These are phyloP conservation scores for Flueggea neowawraea DNA, from an alignment of 441 rosid species.

Conservation along the genomic window DNA sequence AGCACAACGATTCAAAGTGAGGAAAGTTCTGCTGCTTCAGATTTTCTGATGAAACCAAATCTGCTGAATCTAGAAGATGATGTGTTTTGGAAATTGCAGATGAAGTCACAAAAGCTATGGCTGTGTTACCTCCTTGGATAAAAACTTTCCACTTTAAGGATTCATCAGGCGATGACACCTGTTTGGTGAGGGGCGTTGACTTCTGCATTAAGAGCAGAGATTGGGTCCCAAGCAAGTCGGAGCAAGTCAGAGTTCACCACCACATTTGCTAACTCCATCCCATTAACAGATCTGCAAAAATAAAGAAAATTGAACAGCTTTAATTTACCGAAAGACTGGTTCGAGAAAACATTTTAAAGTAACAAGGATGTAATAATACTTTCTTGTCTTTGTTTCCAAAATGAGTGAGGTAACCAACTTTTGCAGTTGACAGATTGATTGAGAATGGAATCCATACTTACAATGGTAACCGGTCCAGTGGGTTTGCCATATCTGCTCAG, in stretches of 20 bases:
- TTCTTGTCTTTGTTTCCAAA: too few species aligned
- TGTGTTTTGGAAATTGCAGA: conserved; percentile 1
- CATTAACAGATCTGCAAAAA: conserved; percentile 20
- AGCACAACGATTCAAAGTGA: conserved; percentile 39
- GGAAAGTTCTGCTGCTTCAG: conserved; percentile 11
- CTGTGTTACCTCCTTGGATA: conserved; percentile 4
- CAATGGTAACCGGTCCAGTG: too few species aligned
- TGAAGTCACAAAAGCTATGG: conserved; percentile 45
- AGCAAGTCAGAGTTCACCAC: conserved; percentile 45
- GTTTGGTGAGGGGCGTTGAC: conserved; percentile 24
- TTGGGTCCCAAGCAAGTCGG: conserved; percentile 22
- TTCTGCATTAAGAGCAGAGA: neutral
- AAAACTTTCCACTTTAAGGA: conserved; percentile 17
- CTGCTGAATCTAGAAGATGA: conserved; percentile 17
- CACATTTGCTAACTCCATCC: conserved; percentile 35
- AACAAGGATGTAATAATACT: too few species aligned
- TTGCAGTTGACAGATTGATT: too few species aligned
- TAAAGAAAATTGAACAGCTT: neutral
- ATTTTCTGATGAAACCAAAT: conserved; percentile 29
- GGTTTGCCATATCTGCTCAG: too few species aligned
- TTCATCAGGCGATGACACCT: conserved; percentile 3
- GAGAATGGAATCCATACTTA: too few species aligned
- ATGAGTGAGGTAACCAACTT: too few species aligned
- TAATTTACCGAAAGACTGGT: too few species aligned
- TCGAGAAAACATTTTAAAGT: too few species aligned